Conservation (phyloP, 2,329 filamentous ascomycete species). For the Diaporthe destruens region DNA sequence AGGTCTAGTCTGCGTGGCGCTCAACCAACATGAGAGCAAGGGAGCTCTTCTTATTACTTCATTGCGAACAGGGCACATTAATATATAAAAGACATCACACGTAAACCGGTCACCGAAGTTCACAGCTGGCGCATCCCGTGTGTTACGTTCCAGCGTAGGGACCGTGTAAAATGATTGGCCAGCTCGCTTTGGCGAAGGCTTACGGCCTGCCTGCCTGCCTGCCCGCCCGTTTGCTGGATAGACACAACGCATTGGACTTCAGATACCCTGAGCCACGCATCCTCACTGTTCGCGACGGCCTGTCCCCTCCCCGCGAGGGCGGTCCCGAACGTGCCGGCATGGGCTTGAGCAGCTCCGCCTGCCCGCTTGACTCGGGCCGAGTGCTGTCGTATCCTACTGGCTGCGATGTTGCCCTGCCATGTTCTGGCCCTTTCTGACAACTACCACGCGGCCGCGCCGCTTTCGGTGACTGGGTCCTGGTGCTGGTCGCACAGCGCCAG, state of each 20-base stretch:
- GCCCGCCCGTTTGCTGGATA: background rate
- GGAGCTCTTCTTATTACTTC: background rate
- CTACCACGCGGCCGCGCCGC: background rate
- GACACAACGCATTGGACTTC: too few relatives aligned
- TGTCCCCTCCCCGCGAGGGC: background rate
- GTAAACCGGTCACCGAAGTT: background rate
- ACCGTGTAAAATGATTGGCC: slow-evolving; percentile 33
- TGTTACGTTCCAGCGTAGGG: slow-evolving; percentile 4
- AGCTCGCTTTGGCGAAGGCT: slow-evolving; percentile 20
- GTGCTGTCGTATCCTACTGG: slow-evolving; percentile 1
- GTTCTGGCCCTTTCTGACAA: slow-evolving; percentile 5
- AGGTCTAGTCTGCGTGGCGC: background rate
- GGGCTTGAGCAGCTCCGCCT: slow-evolving; percentile 14
- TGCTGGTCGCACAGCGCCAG: slow-evolving; percentile 15
- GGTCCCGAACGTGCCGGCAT: background rate
- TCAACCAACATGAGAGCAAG: background rate
- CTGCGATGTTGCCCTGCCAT: slow-evolving; percentile 2
- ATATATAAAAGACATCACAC: background rate
- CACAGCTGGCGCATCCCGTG: slow-evolving; percentile 1
- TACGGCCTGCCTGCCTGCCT: slow-evolving; percentile 15
- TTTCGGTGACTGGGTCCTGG: background rate
- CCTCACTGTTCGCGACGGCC: background rate
- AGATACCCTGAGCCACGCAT: background rate
- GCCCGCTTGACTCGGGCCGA: slow-evolving; percentile 19
- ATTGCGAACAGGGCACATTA: background rate